A percentile compares a stretch with the other conserved stretches of the same genome.
Evolutionary conservation across 1,284 basidiomycete species (phyloP).

Genomic region (Fomitopsis pinicola): DNA sequence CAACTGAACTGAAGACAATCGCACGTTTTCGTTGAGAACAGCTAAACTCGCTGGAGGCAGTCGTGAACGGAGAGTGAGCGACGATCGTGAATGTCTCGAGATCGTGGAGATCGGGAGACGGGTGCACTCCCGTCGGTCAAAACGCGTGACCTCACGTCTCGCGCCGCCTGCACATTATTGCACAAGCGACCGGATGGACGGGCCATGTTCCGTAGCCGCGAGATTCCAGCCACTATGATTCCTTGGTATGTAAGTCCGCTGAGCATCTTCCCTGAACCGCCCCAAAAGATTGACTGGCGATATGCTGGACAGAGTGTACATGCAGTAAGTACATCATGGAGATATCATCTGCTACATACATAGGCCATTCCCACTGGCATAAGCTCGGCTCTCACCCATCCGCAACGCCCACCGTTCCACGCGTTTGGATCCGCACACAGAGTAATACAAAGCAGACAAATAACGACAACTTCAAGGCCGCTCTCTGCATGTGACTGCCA

Average conservation of each 20-base stretch:
- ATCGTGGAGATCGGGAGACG: not conserved
- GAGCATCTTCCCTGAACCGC: too few relatives aligned
- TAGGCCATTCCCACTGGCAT: too few relatives aligned
- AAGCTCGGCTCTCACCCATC: not conserved
- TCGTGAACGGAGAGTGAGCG: not conserved
- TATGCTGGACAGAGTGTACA: too few relatives aligned
- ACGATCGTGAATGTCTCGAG: not conserved
- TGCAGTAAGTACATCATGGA: too few relatives aligned
- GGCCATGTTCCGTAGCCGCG: too few relatives aligned
- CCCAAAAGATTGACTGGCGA: too few relatives aligned
- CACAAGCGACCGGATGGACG: too few relatives aligned
- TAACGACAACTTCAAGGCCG: not conserved
- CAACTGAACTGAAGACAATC: not conserved
- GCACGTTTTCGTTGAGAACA: not conserved
- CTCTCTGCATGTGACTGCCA: not conserved
- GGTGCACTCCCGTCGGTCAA: not conserved
- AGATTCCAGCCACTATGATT: too few relatives aligned
- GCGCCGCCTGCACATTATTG: not conserved
- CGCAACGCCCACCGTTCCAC: too few relatives aligned
- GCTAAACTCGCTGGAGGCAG: not conserved
- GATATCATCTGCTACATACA: too few relatives aligned
- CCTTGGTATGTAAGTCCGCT: too few relatives aligned
- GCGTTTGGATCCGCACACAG: not conserved
- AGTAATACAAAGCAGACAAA: not conserved
- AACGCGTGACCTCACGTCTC: constrained; percentile 9